Conservation (phyloP, 306 rosid species). For the Pachyrhizus erosus region DNA sequence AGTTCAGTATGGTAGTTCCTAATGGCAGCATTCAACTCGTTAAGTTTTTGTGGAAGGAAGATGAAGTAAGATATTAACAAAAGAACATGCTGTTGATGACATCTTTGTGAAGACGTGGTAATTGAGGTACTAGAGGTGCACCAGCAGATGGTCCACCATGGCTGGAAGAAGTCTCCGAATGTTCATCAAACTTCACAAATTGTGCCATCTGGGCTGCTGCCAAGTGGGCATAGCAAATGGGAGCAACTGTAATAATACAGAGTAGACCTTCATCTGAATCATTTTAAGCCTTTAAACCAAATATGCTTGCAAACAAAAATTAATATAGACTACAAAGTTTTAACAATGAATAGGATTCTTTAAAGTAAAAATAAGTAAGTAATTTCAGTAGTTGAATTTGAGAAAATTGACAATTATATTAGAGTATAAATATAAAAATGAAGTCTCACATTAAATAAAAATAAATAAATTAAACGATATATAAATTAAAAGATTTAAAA, state of each 20-base stretch:
- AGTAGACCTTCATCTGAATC: too few species aligned
- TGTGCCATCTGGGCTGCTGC: slow-evolving; percentile 53
- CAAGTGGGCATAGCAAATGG: slow-evolving; percentile 51
- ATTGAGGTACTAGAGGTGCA: slow-evolving; percentile 14
- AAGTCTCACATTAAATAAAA: too few species aligned
- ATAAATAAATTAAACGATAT: too few species aligned
- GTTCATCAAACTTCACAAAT: slow-evolving; percentile 47
- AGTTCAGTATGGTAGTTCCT: too few species aligned
- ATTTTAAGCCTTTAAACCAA: neutral
- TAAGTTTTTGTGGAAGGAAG: neutral
- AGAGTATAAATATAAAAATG: too few species aligned
- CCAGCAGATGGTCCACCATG: slow-evolving; percentile 27
- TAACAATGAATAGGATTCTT: too few species aligned
- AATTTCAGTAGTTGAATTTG: too few species aligned
- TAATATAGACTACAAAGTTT: neutral
- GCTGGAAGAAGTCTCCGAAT: slow-evolving; percentile 30
- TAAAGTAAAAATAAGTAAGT: too few species aligned
- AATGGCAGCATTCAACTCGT: too few species aligned
- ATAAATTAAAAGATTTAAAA: too few species aligned
- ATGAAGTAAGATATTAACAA: slow-evolving; percentile 26
- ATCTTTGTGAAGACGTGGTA: slow-evolving; percentile 22
- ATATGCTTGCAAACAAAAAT: neutral
- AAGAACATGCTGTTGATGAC: slow-evolving; percentile 53
- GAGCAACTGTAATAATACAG: slow-evolving; percentile 47
- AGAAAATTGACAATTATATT: too few species aligned